Percentiles rank a stretch among this genome's conserved stretches.
Conservation (phyloP, 441 rosid species). For the Erysimum cheiri region DNA sequence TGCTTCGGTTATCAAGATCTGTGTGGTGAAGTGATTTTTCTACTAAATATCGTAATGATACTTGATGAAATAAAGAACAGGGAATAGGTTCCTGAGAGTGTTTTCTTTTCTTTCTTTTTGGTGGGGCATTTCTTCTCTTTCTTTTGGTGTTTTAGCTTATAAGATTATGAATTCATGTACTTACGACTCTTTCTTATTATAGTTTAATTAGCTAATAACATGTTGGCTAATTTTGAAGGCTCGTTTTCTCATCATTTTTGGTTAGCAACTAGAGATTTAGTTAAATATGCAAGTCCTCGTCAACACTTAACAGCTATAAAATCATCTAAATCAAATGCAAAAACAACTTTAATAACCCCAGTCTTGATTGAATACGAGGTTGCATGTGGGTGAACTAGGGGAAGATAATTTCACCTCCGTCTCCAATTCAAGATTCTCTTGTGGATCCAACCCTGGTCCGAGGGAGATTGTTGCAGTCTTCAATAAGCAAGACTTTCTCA, state of each 20-base stretch:
- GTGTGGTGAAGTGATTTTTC: slow-evolving; percentile 65
- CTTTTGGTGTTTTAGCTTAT: slow-evolving; percentile 7
- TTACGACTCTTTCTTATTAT: slow-evolving; percentile 4
- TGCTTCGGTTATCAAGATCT: slow-evolving; percentile 93
- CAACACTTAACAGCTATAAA: too few relatives aligned
- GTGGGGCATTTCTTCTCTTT: background rate
- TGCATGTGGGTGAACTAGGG: too few relatives aligned
- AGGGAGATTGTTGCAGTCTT: too few relatives aligned
- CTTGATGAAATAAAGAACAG: slow-evolving; percentile 37
- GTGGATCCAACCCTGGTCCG: too few relatives aligned
- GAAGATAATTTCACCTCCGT: too few relatives aligned
- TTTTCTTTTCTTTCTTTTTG: background rate
- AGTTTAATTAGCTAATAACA: background rate
- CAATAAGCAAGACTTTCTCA: too few relatives aligned
- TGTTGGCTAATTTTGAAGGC: background rate
- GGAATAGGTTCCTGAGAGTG: slow-evolving; percentile 18
- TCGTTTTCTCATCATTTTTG: background rate
- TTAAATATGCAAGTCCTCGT: background rate
- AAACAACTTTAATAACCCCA: background rate
- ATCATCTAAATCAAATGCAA: background rate
- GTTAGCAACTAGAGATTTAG: background rate
- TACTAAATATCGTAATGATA: slow-evolving; percentile 21
- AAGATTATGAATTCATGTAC: slow-evolving; percentile 10
- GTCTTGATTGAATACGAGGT: too few relatives aligned
- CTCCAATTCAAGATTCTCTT: too few relatives aligned